Base-by-base conservation (phyloP, 176 grass and related monocot species). In the Urochloa ruziziensis region DNA sequence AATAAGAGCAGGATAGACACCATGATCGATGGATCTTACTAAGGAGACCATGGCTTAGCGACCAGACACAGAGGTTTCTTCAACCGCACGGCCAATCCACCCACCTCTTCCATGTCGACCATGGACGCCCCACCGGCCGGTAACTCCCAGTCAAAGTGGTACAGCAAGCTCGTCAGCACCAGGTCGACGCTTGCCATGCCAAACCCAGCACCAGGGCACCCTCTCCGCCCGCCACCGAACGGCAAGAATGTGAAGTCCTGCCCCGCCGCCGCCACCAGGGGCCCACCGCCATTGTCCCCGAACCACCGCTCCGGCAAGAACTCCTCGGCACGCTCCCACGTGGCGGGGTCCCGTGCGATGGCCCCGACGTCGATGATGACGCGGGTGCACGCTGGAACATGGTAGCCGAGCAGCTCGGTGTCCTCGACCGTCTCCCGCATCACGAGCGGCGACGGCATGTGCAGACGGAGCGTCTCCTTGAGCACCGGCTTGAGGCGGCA, bases 191-290 rank as follows among this genome's bases (percentile, higher is more conserved):
- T 63, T 4, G 89, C 11, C 18, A 3, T 12, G 3, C 72, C 86
- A 13, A 94, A 91, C 10, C 74, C 73, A 0, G 75, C 86, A 10
- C 80, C 92, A 0, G 90, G 87, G 3, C 90, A 94, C 5, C 69
- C 84, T 43, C 93, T 87, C 66, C 93, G 79, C 10, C 93, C 93
- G 0, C 67, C 70, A 2, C 93, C 90, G 21, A 95, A 95, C 18
- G 93, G 85, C 25, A 90, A 67, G 10, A 85, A 86, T 59, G 34
- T 53, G 24, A 92, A 88, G 34, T 94, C 78, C 43, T 76, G 74
- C 5, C 89, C 83, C 1, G n/a, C n/a, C n/a, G n/a, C n/a, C n/a
- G n/a, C n/a, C n/a, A 63, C 4, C 19, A 4, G 0, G 36, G 35
- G 67, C 4, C 65, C 43, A 12, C 43, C 46, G n/a, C 14, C 36